Conservation (phyloP, 257 asterid species). For the Parsonsia alboflavescens region DNA sequence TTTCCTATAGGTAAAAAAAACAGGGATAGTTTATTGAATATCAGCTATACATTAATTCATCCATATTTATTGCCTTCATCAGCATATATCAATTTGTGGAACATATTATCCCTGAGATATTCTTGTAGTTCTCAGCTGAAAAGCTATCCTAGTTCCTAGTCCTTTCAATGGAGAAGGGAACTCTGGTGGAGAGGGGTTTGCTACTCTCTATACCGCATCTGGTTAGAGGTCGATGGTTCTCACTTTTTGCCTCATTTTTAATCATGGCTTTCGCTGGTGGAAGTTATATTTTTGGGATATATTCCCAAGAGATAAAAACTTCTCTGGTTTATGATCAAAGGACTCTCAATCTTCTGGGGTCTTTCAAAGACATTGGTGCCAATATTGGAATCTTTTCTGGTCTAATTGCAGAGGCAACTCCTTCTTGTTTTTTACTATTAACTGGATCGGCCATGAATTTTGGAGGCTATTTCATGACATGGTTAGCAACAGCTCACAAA, state of each 20-base stretch:
- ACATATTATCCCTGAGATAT: background rate
- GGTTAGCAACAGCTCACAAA: conserved; percentile 47
- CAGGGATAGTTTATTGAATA: too few species aligned
- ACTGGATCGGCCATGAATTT: conserved; percentile 67
- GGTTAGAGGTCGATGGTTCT: conserved; percentile 68
- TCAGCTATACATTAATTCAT: too few species aligned
- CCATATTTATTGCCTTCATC: background rate
- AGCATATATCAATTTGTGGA: background rate
- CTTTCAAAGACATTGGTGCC: conserved; percentile 76
- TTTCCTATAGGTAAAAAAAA: too few species aligned
- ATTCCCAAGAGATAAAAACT: conserved; percentile 70
- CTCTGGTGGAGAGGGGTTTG: background rate
- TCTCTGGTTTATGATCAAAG: conserved; percentile 71
- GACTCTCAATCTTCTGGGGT: conserved; percentile 68
- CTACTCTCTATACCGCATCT: conserved; percentile 36
- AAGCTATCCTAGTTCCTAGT: background rate
- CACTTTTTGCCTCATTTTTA: conserved; percentile 67
- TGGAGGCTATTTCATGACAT: conserved; percentile 70
- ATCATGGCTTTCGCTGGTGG: conserved; percentile 92
- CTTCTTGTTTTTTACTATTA: conserved; percentile 65
- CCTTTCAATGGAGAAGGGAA: background rate
- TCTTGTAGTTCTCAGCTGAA: background rate
- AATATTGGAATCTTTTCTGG: conserved; percentile 73
- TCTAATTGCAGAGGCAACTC: conserved; percentile 62
- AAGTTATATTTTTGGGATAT: conserved; percentile 63